A percentile compares a stretch with the other conserved stretches of the same genome.
phyloP scores from a whole-genome alignment of 768 basidiomycete genomes.

The Kwoniella heveanensis region DNA sequence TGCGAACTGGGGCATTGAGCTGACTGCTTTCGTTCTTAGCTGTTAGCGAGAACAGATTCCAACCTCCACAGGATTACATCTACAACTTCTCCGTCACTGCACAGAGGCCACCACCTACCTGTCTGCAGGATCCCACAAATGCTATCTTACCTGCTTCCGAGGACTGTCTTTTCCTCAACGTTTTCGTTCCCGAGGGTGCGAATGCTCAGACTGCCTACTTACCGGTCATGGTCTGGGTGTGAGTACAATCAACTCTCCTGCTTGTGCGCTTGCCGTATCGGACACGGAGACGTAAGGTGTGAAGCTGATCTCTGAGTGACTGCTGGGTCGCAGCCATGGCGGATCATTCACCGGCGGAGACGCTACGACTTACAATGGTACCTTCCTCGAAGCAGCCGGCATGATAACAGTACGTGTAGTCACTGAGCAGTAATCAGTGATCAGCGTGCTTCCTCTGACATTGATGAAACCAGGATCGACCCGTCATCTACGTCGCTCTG shows the following conservation, averaged over 20 bases:
- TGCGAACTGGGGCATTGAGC: too few relatives aligned
- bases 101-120: constrained; percentile 39
- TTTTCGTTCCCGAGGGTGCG: constrained; percentile 58
- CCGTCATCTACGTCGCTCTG: constrained; percentile 61
- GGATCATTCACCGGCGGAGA: constrained; percentile 57
- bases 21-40: constrained; percentile 23
- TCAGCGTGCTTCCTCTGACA: too few relatives aligned
- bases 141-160: constrained; percentile 54
- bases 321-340: constrained; percentile 59
- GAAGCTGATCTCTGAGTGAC: too few relatives aligned
- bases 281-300: too few relatives aligned
- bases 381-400: constrained; percentile 38
- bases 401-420: constrained; percentile 27
- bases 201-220: constrained; percentile 42
- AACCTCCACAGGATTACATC: constrained; percentile 29
- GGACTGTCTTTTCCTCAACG: constrained; percentile 62
- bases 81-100: constrained; percentile 44
- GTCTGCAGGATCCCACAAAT: constrained; percentile 39
- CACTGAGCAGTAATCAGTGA: too few relatives aligned
- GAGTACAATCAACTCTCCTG: too few relatives aligned
- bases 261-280: too few relatives aligned
- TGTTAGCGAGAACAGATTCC: constrained; percentile 42
- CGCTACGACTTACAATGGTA: constrained; percentile 53
- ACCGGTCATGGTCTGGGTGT: constrained; percentile 60
- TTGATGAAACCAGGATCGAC: too few relatives aligned